Base-by-base conservation (phyloP, 2,329 filamentous ascomycete genomes). In the Fonsecaea pedrosoi region DNA sequence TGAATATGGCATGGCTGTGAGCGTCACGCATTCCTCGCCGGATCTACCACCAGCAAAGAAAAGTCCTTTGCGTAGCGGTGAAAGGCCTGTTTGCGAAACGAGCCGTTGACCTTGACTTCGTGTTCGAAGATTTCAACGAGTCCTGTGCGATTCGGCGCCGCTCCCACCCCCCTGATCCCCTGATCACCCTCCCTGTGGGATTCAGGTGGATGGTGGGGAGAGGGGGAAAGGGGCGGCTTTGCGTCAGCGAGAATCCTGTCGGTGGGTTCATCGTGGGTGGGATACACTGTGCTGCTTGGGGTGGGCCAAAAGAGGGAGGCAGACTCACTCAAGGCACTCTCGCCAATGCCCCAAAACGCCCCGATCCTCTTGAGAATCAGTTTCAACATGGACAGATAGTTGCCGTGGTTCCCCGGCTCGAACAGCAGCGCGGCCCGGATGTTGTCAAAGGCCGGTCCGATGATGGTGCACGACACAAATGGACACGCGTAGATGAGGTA, bases 401-500 rank as follows among this genome's bases (percentile, higher is more conserved):
- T 34, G 15, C 53, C 34, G 18, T 42, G 38, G 10, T 15, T 8
- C 2, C 30, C 48, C 8, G 34, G 34, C 25, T 62, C 60, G 60
- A 62, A 30, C 12, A 62, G 25, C 12, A 62, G 32, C 4, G 60
- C 60, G 3, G 48, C 40, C 13, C 50, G 32, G 38, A 62, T 45
- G 9, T 40, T 62, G 32, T 62, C 60, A 32, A 62, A 40, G 21
- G 60, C 21, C 13, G 60, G 60, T 3, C 60, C 60, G 53, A 62
- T 32, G 10, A 62, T 62, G 32, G 60, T 62, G 32, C 60, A 62
- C n/a, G 53, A 34, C 12, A 56, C 48, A 13, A 62, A 62, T 2
- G 60, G 60, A 35, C 60, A 62, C 12, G 60, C 45, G 21, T 62
- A 40, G n/a, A 45, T 40, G 13, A 62, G 55, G 37, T 38, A 62